These are phyloP conservation scores for Penicillium desertorum DNA, from an alignment of 495 filamentous ascomycete genomes.

Conservation along the genomic window DNA sequence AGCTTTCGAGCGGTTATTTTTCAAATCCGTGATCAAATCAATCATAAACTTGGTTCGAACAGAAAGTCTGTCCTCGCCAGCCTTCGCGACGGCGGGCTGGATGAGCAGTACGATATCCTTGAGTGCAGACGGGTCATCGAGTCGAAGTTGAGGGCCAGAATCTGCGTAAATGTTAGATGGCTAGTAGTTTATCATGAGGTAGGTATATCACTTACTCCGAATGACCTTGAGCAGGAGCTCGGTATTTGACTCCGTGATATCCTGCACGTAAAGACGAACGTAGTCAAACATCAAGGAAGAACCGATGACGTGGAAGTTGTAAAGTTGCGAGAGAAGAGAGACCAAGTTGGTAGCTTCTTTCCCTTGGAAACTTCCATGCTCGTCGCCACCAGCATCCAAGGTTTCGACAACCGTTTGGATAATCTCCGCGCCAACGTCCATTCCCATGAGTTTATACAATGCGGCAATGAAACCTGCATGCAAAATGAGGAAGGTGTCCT, in stretches of 20 bases:
- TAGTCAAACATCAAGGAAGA: constrained; percentile 86
- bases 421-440: constrained; percentile 82
- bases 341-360: constrained; percentile 81
- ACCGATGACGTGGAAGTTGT: constrained; percentile 86
- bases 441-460: constrained; percentile 79
- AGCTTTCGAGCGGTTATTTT: constrained; percentile 88
- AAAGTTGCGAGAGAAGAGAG: constrained; percentile 79
- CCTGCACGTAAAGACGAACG: constrained; percentile 69
- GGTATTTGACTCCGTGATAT: constrained; percentile 84
- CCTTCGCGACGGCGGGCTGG: constrained; percentile 64
- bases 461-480: constrained; percentile 89
- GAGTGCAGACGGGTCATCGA: constrained; percentile 86
- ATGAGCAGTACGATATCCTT: constrained; percentile 86
- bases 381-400: constrained; percentile 50
- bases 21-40: constrained; percentile 88
- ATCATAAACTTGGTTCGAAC: constrained; percentile 98
- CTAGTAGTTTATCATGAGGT: background rate
- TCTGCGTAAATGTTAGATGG: constrained; percentile 32
- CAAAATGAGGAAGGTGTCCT: constrained; percentile 86
- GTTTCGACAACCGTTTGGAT: constrained; percentile 73
- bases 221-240: constrained; percentile 86
- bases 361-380: constrained; percentile 45
- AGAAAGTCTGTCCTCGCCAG: constrained; percentile 68
- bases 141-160: constrained; percentile 77
- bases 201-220: constrained; percentile 50